Conservation (phyloP, 495 filamentous ascomycete species). For the Mytilinidion resinicola region DNA sequence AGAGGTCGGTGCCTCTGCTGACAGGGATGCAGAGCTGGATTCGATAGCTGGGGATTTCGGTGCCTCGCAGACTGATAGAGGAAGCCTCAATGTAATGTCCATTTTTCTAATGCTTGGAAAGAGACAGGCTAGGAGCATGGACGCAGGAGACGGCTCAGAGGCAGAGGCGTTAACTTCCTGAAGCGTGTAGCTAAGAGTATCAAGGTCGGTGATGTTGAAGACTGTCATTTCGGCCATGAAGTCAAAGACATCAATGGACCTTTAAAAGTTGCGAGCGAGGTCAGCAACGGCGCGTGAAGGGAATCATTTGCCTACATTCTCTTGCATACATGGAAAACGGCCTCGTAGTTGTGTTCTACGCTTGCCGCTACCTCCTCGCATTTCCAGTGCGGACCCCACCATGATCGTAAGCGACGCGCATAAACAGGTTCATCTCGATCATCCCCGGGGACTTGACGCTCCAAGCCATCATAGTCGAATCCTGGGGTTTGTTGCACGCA, state of each 20-base stretch:
- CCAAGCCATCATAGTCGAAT: background rate
- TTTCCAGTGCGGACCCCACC: conserved; percentile 10
- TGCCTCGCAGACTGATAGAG: background rate
- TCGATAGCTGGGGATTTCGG: background rate
- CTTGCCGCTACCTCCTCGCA: conserved; percentile 2
- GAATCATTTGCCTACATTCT: too few species aligned
- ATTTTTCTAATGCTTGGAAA: background rate
- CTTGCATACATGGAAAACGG: too few species aligned
- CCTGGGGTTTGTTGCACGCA: conserved; percentile 5
- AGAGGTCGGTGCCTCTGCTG: background rate
- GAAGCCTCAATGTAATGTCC: background rate
- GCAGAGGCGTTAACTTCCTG: too few species aligned
- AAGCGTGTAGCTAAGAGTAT: too few species aligned
- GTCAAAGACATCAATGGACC: too few species aligned
- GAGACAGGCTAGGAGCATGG: background rate
- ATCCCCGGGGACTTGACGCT: background rate
- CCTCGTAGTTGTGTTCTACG: background rate
- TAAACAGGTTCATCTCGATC: background rate
- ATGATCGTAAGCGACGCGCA: conserved; percentile 5
- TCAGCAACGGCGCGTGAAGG: too few species aligned
- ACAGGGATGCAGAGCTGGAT: background rate
- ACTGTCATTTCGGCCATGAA: too few species aligned
- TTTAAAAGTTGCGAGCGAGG: too few species aligned
- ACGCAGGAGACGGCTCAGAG: too few species aligned
- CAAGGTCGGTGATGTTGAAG: too few species aligned